Evolutionary conservation across 805 yeast species (phyloP).

Genomic region (Lipomyces starkeyi): DNA sequence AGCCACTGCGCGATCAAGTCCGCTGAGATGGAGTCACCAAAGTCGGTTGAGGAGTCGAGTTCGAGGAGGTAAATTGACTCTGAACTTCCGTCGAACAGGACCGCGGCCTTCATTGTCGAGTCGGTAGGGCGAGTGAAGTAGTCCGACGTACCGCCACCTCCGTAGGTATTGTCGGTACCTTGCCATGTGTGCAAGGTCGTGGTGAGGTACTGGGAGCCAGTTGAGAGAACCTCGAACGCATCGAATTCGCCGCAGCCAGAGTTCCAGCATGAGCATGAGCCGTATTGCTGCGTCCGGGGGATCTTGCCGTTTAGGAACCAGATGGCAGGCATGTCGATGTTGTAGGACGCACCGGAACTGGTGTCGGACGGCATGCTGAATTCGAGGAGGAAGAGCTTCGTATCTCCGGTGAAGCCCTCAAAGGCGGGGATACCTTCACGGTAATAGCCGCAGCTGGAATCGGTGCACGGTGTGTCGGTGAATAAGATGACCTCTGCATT

Average conservation of each 20-base stretch:
- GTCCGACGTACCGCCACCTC: conserved; percentile 87
- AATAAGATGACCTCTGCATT: conserved; percentile 83
- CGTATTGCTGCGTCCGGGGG: conserved; percentile 96
- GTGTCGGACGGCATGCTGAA: conserved; percentile 85
- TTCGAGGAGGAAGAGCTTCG: conserved; percentile 90
- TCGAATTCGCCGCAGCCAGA: conserved; percentile 99
- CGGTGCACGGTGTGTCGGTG: conserved; percentile 56
- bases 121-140: conserved; percentile 85
- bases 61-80: conserved; percentile 60
- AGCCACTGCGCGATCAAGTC: conserved; percentile 51
- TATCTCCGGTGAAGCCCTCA: conserved; percentile 87
- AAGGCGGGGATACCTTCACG: conserved; percentile 87
- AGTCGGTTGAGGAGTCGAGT: conserved; percentile 56
- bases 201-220: conserved; percentile 73
- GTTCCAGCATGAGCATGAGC: conserved; percentile 94
- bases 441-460: conserved; percentile 78
- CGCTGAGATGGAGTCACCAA: conserved; percentile 59
- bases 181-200: conserved; percentile 86
- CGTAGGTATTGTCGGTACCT: conserved; percentile 58
- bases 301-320: conserved; percentile 95
- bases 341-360: conserved; percentile 55
- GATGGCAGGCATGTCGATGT: conserved; percentile 96
- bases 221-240: conserved; percentile 81
- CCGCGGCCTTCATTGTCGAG: conserved; percentile 87
- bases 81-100: conserved; percentile 64